phyloP scores from a whole-genome alignment of 129 eudicot genomes.

The Lactuca saligna region DNA sequence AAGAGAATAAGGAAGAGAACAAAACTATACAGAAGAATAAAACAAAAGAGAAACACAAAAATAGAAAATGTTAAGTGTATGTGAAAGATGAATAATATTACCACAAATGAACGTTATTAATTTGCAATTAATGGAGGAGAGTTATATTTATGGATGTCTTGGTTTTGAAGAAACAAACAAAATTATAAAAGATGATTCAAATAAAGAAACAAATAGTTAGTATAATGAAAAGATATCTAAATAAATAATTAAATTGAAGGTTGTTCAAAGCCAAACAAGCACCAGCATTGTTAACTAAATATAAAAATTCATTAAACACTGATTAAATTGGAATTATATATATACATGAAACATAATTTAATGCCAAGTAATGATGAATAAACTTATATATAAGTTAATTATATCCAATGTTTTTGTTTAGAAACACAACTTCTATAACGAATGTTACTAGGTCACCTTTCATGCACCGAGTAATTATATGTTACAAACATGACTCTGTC shows the following conservation, averaged over 20 bases:
- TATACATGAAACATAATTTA: slow-evolving; percentile 2
- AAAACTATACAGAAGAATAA: background rate
- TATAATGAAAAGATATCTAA: slow-evolving; percentile 1
- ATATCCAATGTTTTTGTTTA: too few species aligned
- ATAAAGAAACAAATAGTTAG: background rate
- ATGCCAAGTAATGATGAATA: slow-evolving; percentile 17
- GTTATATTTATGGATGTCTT: background rate
- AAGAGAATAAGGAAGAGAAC: background rate
- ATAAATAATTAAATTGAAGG: slow-evolving; percentile 16
- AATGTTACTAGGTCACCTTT: too few species aligned
- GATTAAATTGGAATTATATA: background rate
- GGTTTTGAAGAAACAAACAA: slow-evolving; percentile 5
- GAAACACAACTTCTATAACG: too few species aligned
- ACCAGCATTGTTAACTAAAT: background rate
- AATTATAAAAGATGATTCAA: background rate
- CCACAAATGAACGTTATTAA: background rate
- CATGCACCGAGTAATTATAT: too few species aligned
- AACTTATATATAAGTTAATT: slow-evolving; percentile 1
- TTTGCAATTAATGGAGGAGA: background rate
- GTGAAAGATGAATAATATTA: background rate
- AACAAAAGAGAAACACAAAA: background rate
- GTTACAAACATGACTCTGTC: too few species aligned
- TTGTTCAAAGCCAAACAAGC: slow-evolving; percentile 15
- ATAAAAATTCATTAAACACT: slow-evolving; percentile 2
- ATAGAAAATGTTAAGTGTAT: background rate